Percentiles rank a stretch among this genome's conserved stretches.
phyloP scores from a whole-genome alignment of 2,329 filamentous ascomycete genomes.

The Penicillium frequentans region DNA sequence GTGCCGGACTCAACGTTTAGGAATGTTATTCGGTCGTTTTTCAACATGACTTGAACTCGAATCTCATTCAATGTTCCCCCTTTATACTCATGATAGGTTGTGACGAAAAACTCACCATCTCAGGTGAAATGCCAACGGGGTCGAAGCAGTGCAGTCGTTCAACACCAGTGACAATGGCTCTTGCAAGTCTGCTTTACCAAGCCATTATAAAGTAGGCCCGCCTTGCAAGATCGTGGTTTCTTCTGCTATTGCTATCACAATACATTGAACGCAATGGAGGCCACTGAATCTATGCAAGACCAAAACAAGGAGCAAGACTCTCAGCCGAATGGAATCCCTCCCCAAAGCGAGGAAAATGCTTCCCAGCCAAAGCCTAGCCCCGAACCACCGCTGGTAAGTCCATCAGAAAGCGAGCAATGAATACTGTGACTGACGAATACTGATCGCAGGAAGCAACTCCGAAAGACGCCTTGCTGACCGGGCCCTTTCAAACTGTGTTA shows the following conservation, averaged over 20 bases:
- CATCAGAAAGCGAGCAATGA: neutral
- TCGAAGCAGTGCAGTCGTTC: neutral
- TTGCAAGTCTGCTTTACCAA: neutral
- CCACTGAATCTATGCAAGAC: neutral
- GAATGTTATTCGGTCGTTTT: neutral
- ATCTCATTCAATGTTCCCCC: neutral
- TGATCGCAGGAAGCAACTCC: conserved; percentile 3
- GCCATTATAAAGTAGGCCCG: neutral
- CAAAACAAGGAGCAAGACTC: neutral
- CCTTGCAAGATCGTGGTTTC: too few species aligned
- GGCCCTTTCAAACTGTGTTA: neutral
- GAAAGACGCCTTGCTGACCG: neutral
- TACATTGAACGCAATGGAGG: neutral
- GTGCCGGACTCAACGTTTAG: neutral
- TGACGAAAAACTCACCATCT: neutral
- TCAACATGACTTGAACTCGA: neutral
- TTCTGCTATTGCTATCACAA: neutral
- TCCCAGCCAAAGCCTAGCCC: neutral
- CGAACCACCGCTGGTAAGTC: neutral
- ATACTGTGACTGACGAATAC: neutral
- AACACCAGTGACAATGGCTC: neutral
- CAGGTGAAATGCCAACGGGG: neutral
- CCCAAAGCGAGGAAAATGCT: neutral
- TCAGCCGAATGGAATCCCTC: neutral
- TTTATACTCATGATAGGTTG: neutral